These are phyloP conservation scores for Rhinocladiella similis DNA, from an alignment of 2,329 filamentous ascomycete species.

Conservation along the genomic window DNA sequence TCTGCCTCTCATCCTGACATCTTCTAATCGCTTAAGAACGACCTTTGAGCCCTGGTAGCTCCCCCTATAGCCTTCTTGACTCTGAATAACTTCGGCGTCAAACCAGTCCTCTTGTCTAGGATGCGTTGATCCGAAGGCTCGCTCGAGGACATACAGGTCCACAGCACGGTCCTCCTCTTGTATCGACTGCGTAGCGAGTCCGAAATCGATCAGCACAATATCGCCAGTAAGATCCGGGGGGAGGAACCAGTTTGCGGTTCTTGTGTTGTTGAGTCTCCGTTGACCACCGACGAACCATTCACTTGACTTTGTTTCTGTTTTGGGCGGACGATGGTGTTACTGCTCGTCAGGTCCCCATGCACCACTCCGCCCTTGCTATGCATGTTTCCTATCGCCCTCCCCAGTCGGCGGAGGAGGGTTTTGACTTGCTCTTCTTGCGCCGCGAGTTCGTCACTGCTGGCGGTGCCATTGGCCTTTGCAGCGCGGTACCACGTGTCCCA, in stretches of 20 bases:
- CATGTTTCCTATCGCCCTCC: conserved; percentile 69
- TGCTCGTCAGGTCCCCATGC: conserved; percentile 95
- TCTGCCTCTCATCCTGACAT: conserved; percentile 87
- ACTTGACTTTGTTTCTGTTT: conserved; percentile 6
- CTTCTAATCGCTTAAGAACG: conserved; percentile 80
- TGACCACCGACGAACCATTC: conserved; percentile 23
- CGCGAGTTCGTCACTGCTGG: conserved; percentile 31
- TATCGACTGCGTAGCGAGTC: conserved; percentile 75
- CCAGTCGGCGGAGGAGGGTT: conserved; percentile 69
- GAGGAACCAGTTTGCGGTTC: background rate
- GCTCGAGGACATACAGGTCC: conserved; percentile 91
- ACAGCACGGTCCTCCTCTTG: conserved; percentile 93
- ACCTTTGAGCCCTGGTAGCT: conserved; percentile 72
- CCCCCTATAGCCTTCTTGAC: conserved; percentile 63
- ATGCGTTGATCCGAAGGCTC: conserved; percentile 93
- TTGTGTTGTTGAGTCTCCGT: conserved; percentile 1
- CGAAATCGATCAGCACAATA: conserved; percentile 91
- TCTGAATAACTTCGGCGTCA: conserved; percentile 60
- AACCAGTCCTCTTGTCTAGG: conserved; percentile 80
- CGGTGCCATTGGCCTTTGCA: conserved; percentile 12
- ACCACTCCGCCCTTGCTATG: conserved; percentile 85
- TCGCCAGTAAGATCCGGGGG: conserved; percentile 60
- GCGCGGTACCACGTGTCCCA: conserved; percentile 58
- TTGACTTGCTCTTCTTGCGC: conserved; percentile 53
- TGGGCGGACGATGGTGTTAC: conserved; percentile 83